Base-by-base conservation (phyloP, 2,329 filamentous ascomycete genomes). In the Neurospora sp. region DNA sequence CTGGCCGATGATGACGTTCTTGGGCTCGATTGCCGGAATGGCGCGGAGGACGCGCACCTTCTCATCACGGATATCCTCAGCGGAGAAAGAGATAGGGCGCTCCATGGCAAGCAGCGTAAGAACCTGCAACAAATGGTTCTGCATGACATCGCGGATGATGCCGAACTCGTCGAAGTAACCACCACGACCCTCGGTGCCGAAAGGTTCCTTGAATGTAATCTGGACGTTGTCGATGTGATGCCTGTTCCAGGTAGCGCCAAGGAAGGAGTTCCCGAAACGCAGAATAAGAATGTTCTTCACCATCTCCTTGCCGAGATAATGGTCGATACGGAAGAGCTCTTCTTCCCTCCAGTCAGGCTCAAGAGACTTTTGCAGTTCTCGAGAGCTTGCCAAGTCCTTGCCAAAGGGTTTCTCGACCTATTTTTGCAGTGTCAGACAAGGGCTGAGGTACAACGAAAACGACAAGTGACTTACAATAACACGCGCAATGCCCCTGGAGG, bases 271-370 rank as follows among this genome's bases (percentile, higher is more conserved):
- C 77, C 96, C 96, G 80, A 99, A 99, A 79, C 96, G 89, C 75
- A 99, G 88, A 76, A 99, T 97, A 75, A 99, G 87, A 76, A 99
- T 96, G 84, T 99, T 99, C 89, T 99, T 99, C 78, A 99, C 96
- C 96, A 99, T 99, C 84, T 99, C 96, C 87, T 99, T 99, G 77
- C 96, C 96, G 66, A 99, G 89, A 82, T 99, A 99, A 84, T 99
- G 96, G 81, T 99, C 96, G 78, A 99, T 99, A 79, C 96, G 93
- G 89, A 96, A 99, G 75, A 99, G 90, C 84, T 99, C 96, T 69
- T 98, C 95, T 83, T 99, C 96, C 79, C 92, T 96, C 96, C 96
- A 99, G 83, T 99, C 93, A 62, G 96, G 96, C 79, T 95, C 92
- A 73, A 99, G 88, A 8, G 96, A 96, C 81, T 92, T 93, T 80